Conservation (phyloP, 2,329 filamentous ascomycete genomes). For the Botryotinia calthae region DNA sequence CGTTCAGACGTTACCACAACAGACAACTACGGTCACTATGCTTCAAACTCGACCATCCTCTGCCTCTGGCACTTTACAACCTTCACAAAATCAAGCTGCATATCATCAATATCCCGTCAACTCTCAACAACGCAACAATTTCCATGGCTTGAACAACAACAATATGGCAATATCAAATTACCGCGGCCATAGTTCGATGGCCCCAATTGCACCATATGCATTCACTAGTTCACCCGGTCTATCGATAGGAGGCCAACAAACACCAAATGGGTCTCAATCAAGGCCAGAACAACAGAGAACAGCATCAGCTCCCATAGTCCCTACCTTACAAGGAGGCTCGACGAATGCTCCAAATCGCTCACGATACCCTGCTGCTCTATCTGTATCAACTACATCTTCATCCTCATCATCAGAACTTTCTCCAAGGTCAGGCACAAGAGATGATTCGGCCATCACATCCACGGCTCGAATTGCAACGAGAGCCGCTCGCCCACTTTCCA, state of each 20-base stretch:
- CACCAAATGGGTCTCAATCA: conserved; percentile 46
- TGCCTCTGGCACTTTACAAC: conserved; percentile 51
- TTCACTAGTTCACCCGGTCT: conserved; percentile 70
- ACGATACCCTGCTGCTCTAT: conserved; percentile 49
- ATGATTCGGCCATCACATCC: conserved; percentile 50
- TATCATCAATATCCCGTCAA: conserved; percentile 50
- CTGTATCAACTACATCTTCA: conserved; percentile 46
- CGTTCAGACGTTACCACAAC: conserved; percentile 77
- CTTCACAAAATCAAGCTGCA: conserved; percentile 35
- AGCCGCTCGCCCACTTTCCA: conserved; percentile 40
- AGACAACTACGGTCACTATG: conserved; percentile 70
- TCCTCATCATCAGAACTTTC: conserved; percentile 39
- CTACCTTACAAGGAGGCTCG: conserved; percentile 40
- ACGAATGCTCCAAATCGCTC: conserved; percentile 40
- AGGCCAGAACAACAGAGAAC: conserved; percentile 53
- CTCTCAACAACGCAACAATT: conserved; percentile 49
- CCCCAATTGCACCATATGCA: conserved; percentile 71
- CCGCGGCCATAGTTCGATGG: conserved; percentile 49
- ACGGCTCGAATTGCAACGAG: conserved; percentile 34
- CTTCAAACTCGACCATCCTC: conserved; percentile 71
- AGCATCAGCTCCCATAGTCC: conserved; percentile 49
- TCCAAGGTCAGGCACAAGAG: conserved; percentile 48
- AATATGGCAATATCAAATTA: conserved; percentile 49
- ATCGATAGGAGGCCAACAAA: conserved; percentile 44
- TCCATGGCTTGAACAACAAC: conserved; percentile 52